A percentile compares a stretch with the other conserved stretches of the same genome.
phyloP scores from a whole-genome alignment of 768 basidiomycete species.

The button mushroom (Agaricus bisporus) region DNA sequence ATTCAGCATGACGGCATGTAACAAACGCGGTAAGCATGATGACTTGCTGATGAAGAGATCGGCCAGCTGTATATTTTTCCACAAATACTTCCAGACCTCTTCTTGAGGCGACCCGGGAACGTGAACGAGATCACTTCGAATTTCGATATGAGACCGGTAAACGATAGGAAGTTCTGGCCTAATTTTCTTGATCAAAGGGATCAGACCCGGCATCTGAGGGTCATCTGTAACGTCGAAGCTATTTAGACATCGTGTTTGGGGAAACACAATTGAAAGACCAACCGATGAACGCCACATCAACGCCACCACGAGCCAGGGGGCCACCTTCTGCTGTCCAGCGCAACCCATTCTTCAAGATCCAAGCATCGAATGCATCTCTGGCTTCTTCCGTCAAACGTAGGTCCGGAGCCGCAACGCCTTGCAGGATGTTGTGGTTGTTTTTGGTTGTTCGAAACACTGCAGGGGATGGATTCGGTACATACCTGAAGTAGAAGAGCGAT shows the following conservation, averaged over 20 bases:
- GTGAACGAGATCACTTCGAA: slow-evolving; percentile 82
- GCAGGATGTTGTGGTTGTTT: slow-evolving; percentile 93
- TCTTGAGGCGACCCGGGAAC: slow-evolving; percentile 77
- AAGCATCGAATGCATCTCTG: slow-evolving; percentile 76
- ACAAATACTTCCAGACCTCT: slow-evolving; percentile 93
- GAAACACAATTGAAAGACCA: slow-evolving; percentile 12
- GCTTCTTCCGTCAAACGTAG: slow-evolving; percentile 74
- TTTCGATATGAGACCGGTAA: slow-evolving; percentile 95
- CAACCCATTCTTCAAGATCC: slow-evolving; percentile 87
- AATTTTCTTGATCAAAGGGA: slow-evolving; percentile 84
- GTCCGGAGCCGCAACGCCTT: slow-evolving; percentile 81
- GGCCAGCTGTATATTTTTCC: slow-evolving; percentile 84
- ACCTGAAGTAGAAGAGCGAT: slow-evolving; percentile 36
- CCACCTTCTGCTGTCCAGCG: slow-evolving; percentile 86
- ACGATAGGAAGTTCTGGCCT: slow-evolving; percentile 84
- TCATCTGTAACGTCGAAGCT: slow-evolving; percentile 41
- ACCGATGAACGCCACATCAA: slow-evolving; percentile 89
- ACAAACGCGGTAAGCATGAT: neutral
- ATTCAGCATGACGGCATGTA: neutral
- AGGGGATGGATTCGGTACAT: slow-evolving; percentile 85
- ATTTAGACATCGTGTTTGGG: neutral
- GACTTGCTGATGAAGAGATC: slow-evolving; percentile 83
- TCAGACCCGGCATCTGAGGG: slow-evolving; percentile 92
- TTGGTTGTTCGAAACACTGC: slow-evolving; percentile 89
- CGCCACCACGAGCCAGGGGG: slow-evolving; percentile 74